Evolutionary conservation across 2,329 filamentous ascomycete genomes (phyloP).

Genomic region (Talaromyces sp.): DNA sequence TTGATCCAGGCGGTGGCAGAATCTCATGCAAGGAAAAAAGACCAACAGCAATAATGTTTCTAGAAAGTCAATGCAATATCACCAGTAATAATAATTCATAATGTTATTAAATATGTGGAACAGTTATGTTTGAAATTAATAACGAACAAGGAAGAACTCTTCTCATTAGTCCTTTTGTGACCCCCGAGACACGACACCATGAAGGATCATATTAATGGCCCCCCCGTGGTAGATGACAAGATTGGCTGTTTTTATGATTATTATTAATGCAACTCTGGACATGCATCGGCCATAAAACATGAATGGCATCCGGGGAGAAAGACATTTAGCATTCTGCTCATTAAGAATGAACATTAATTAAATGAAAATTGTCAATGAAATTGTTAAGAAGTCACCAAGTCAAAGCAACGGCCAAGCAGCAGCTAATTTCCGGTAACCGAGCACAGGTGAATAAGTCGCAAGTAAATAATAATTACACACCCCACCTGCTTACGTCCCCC

Average conservation of each 20-base stretch:
- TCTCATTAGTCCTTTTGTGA: not conserved
- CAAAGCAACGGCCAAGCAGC: not conserved
- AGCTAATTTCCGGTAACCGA: not conserved
- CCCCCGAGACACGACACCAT: not conserved
- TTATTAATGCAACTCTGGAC: not conserved
- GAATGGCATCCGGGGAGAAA: not conserved
- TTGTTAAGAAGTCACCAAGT: not conserved
- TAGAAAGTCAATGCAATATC: not conserved
- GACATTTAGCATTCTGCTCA: not conserved
- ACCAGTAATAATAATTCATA: no score
- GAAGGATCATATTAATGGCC: not conserved
- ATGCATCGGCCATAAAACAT: not conserved
- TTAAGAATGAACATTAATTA: not conserved
- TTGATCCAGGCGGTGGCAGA: not conserved
- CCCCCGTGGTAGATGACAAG: not conserved
- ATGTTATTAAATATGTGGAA: not conserved
- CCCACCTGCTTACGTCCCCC: not conserved
- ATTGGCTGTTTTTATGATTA: not conserved
- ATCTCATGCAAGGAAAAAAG: not conserved
- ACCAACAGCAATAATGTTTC: not conserved
- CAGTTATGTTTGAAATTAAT: not conserved
- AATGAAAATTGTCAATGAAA: not conserved
- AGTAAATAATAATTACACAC: not conserved
- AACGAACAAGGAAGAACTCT: not conserved
- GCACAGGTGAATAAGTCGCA: not conserved